phyloP scores from a whole-genome alignment of 352 stramenopile species.

The Phytopythium oedochilum region DNA sequence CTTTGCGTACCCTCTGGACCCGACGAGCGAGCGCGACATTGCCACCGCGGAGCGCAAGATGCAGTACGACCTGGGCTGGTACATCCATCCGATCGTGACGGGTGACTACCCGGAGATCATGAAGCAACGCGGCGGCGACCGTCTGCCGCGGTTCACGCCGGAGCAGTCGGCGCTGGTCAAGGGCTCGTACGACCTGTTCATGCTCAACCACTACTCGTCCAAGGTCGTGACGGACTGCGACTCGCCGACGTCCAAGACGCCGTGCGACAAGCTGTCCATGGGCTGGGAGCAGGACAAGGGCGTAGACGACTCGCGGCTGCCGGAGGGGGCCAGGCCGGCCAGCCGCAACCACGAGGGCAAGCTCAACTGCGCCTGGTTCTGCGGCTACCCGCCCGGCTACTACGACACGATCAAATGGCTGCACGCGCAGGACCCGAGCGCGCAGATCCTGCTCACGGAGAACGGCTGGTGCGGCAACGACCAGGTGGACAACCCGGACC shows the following conservation, averaged over 20 bases:
- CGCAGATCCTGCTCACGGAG: conserved; percentile 41
- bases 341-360: conserved; percentile 12
- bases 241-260: conserved; percentile 10
- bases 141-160: conserved; percentile 86
- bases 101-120: conserved; percentile 93
- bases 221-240: conserved; percentile 50
- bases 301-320: conserved; percentile 32
- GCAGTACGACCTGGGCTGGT: conserved; percentile 91
- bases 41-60: conserved; percentile 82
- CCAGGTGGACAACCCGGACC: conserved; percentile 35
- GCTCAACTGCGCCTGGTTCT: conserved; percentile 37
- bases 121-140: conserved; percentile 65
- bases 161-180: conserved; percentile 70
- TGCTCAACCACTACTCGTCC: conserved; percentile 94
- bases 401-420: conserved; percentile 37
- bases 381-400: conserved; percentile 40
- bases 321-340: conserved; percentile 32
- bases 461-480: conserved; percentile 43
- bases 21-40: conserved; percentile 29
- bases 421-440: conserved; percentile 27
- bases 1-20: conserved; percentile 71
- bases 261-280: conserved; percentile 18
- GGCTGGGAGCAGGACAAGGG: conserved; percentile 33
- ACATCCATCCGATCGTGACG: conserved; percentile 86
- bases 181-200: conserved; percentile 91